These are phyloP conservation scores for Cornus suecica DNA, from an alignment of 148 eudicot genomes.

Conservation along the genomic window DNA sequence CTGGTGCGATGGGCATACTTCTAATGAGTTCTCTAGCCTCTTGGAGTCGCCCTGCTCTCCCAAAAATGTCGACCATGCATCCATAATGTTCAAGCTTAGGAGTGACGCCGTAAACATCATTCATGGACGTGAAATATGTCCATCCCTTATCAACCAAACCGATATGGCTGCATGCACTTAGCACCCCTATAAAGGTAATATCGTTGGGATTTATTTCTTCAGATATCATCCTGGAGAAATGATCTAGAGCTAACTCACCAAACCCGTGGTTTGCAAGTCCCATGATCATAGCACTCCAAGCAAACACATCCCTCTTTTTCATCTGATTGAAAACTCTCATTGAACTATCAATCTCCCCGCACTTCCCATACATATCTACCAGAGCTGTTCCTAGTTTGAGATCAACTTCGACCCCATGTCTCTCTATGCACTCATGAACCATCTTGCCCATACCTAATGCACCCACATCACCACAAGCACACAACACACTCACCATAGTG, in stretches of 20 bases:
- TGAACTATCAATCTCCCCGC: constrained; percentile 21
- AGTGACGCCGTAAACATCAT: constrained; percentile 6
- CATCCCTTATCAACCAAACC: constrained; percentile 20
- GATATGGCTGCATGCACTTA: constrained; percentile 21
- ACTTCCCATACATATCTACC: constrained; percentile 22
- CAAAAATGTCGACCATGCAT: constrained; percentile 19
- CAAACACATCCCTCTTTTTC: constrained; percentile 15
- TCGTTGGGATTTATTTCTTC: constrained; percentile 17
- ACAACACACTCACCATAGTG: constrained; percentile 22
- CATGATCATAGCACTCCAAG: constrained; percentile 23
- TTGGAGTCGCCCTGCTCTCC: constrained; percentile 18
- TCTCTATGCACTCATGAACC: constrained; percentile 14
- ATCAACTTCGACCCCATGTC: constrained; percentile 11
- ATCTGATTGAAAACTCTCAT: constrained; percentile 8
- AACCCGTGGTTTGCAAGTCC: constrained; percentile 24
- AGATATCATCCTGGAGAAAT: constrained; percentile 13
- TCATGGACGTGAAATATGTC: constrained; percentile 17
- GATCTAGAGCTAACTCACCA: constrained; percentile 19
- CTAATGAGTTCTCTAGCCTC: constrained; percentile 21
- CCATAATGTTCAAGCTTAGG: constrained; percentile 23
- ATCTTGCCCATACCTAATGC: constrained; percentile 23
- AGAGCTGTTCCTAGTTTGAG: constrained; percentile 16
- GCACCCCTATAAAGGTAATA: constrained; percentile 16
- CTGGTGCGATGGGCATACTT: constrained; percentile 16
- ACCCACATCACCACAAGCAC: constrained; percentile 19